These are phyloP conservation scores for Globisporangium orthogonon DNA, from an alignment of 352 stramenopile genomes.

Conservation along the genomic window DNA sequence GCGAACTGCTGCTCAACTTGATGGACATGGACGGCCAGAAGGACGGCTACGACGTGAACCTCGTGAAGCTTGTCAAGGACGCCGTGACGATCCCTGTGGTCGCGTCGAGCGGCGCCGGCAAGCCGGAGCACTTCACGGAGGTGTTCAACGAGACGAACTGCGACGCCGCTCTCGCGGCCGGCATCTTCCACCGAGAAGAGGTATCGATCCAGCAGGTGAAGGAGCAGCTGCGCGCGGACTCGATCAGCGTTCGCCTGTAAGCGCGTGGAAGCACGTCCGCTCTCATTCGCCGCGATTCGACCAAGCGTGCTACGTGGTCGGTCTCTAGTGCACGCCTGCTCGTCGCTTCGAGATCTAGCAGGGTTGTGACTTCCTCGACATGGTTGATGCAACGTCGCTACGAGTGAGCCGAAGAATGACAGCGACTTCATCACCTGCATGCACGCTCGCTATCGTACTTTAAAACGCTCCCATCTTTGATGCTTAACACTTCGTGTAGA, in stretches of 20 bases:
- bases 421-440: not conserved
- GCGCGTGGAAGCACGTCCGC: not conserved
- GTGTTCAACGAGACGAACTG: conserved; percentile 91
- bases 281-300: not conserved
- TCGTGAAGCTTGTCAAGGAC: conserved; percentile 65
- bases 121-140: conserved; percentile 92
- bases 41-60: conserved; percentile 77
- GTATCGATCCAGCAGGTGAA: conserved; percentile 95
- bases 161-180: conserved; percentile 95
- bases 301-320: not conserved
- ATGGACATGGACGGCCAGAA: conserved; percentile 99
- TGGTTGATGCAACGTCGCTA: not conserved
- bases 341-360: not conserved
- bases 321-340: not conserved
- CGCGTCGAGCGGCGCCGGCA: conserved; percentile 94
- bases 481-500: no score
- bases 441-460: no score
- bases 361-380: not conserved
- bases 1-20: conserved; percentile 98
- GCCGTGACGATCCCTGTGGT: conserved; percentile 96
- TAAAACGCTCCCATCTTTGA: no score
- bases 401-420: not conserved
- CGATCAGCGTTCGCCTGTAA: conserved; percentile 65
- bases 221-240: conserved; percentile 69
- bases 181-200: conserved; percentile 98